Base-by-base conservation (phyloP, 192 early-diverging fungal genomes). In the Entrophospora sp. region DNA sequence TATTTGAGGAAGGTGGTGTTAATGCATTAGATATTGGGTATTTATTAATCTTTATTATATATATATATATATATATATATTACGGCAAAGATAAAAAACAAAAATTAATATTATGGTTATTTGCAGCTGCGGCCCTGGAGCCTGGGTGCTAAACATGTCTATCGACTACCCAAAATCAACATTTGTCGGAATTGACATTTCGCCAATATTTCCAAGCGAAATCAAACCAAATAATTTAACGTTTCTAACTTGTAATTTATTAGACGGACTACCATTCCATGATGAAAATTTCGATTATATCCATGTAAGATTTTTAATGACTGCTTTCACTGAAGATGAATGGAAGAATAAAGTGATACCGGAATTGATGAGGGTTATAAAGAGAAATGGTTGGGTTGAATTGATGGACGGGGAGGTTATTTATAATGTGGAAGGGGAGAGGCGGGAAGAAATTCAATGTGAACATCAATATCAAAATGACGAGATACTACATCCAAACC, bases 171-270 rank as follows among this genome's bases (percentile, higher is more conserved):
- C 61, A 18, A n/a, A 37, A 5, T 61, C 67, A 2, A 38, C 59
- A 36, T 75, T 78, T 65, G 46, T 67, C 2, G 77, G 77, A 1
- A 46, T 73, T 16, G 77, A 78, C 30, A 67, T 78, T 28, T 57
- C 71, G 1, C 46, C 71, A 24, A 69, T 73, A 32, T 78, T 66
- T 64, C 77, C 77, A 1, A 62, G 66, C 2, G 60, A 68, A 0
- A 71, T 75, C 30, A 69, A 67, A 44, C 77, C 77, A 0, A 43
- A 53, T 0, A 78, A 78, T 48, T 71, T 71, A 48, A 27, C 18
- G 7, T 78, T 78, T 44, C 46, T 57, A 12, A 38, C 28, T 10
- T 67, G 51, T 27, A 44, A 75, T 45, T 53, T 78, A 24, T 34
- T 67, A 14, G 14, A 67, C 1, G 71, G 77, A 42, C n/a, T 61